A percentile compares a stretch with the other conserved stretches of the same genome.
Evolutionary conservation across 495 filamentous ascomycete genomes (phyloP).

Genomic region (Mytilinidion resinicola): DNA sequence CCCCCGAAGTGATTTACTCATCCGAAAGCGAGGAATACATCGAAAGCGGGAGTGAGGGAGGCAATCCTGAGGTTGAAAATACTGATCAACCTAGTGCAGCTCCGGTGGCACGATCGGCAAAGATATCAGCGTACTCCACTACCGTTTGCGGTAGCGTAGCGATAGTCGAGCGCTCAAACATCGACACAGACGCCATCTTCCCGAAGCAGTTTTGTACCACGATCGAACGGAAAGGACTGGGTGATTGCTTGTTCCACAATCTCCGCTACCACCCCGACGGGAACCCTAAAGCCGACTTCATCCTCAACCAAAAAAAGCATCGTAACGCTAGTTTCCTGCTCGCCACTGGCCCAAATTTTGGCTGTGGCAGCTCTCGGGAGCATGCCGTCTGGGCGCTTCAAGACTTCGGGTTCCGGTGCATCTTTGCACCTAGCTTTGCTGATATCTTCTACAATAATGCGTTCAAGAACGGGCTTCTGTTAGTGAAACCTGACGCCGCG

Average conservation of each 20-base stretch:
- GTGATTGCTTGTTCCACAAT: neutral
- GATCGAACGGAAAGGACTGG: neutral
- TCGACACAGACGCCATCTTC: neutral
- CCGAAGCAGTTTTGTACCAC: neutral
- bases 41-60: too few relatives aligned
- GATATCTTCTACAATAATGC: neutral
- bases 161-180: neutral
- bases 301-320: neutral
- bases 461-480: neutral
- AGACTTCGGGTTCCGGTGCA: neutral
- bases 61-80: too few relatives aligned
- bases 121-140: neutral
- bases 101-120: neutral
- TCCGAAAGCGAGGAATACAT: too few relatives aligned
- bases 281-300: neutral
- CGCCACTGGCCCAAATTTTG: neutral
- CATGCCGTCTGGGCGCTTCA: neutral
- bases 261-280: neutral
- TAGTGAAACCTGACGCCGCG: neutral
- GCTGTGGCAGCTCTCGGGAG: neutral
- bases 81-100: too few relatives aligned
- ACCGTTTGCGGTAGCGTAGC: neutral
- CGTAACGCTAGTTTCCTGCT: neutral
- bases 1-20: too few relatives aligned
- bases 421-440: neutral